Percentiles rank a stretch among this genome's conserved stretches.
phyloP scores from a whole-genome alignment of 495 filamentous ascomycete species.

The Podospora didyma region DNA sequence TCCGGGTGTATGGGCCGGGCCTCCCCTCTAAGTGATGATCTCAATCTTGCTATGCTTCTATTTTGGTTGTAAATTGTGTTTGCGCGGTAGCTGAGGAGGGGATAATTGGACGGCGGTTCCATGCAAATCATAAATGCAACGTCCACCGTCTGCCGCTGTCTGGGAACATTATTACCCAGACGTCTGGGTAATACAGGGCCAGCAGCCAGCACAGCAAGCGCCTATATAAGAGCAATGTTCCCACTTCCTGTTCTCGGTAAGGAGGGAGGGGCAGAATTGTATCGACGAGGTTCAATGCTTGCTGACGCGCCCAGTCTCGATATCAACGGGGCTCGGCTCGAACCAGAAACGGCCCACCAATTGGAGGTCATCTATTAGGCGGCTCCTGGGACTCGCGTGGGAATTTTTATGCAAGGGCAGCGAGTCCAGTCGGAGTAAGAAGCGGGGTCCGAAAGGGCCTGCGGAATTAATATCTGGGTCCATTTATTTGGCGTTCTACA shows the following conservation, averaged over 20 bases:
- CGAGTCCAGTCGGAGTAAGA: not conserved
- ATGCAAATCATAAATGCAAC: too few species aligned
- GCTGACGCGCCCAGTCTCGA: not conserved
- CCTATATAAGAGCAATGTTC: too few species aligned
- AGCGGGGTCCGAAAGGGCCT: not conserved
- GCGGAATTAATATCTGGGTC: not conserved
- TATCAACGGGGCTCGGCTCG: not conserved
- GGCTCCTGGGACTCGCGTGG: not conserved
- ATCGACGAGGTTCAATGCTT: not conserved
- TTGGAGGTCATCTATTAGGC: not conserved
- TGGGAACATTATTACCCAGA: too few species aligned
- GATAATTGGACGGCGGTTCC: not conserved
- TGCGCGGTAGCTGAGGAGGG: not conserved
- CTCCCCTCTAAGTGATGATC: not conserved
- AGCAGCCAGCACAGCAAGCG: too few species aligned
- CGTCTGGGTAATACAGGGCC: too few species aligned
- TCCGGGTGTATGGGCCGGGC: not conserved
- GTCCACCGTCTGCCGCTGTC: too few species aligned
- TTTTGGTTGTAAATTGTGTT: not conserved
- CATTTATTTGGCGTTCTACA: not conserved
- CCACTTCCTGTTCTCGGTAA: too few species aligned
- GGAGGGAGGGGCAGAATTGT: not conserved
- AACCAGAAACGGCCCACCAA: not conserved
- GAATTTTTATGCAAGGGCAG: not conserved
- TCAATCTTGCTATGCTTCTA: not conserved